Conservation (phyloP, 2,329 filamentous ascomycete genomes). For the Trichophaea hybrida region DNA sequence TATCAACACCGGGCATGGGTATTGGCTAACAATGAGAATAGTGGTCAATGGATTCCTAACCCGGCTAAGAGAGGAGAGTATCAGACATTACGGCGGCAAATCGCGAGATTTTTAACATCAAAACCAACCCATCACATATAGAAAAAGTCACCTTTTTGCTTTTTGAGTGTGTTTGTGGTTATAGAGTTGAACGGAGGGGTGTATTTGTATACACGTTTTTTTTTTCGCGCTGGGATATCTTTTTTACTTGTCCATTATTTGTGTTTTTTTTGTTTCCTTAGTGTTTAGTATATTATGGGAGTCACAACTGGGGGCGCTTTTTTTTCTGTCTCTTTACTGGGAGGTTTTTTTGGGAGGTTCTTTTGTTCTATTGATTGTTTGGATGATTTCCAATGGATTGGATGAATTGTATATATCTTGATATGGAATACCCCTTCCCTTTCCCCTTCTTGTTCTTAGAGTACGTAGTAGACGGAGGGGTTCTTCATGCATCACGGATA, state of each 20-base stretch:
- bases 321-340: neutral
- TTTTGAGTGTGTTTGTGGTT: neutral
- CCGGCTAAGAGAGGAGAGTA: neutral
- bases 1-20: neutral
- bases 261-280: neutral
- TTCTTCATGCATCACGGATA: too few species aligned
- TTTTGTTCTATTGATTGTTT: neutral
- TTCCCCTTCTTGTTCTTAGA: constrained; percentile 48
- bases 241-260: neutral
- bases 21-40: neutral
- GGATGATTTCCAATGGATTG: neutral
- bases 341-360: neutral
- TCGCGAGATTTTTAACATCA: neutral
- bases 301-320: neutral
- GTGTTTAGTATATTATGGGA: neutral
- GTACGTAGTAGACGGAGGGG: neutral
- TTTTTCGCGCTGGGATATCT: neutral
- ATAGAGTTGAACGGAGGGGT: neutral
- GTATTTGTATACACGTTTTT: neutral
- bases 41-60: neutral
- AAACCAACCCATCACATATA: too few species aligned
- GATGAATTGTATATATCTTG: neutral
- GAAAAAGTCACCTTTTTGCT: neutral
- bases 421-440: constrained; percentile 36
- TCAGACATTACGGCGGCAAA: neutral